Conservation (phyloP, 2,329 filamentous ascomycete species). For the Periglandula ipomoeae region DNA sequence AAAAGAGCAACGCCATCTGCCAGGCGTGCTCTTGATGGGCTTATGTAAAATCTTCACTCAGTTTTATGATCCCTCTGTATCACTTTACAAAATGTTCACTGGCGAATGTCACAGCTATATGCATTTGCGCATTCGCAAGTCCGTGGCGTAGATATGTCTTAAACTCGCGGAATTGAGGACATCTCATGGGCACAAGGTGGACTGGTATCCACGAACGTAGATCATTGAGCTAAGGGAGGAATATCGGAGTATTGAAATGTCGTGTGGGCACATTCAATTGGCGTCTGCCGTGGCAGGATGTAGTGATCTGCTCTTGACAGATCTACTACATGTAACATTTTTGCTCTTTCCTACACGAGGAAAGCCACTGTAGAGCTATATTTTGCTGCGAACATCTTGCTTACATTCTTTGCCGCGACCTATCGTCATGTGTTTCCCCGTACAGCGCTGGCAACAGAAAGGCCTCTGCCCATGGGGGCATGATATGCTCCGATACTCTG, state of each 20-base stretch:
- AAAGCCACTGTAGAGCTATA: neutral
- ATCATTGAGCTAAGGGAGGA: too few species aligned
- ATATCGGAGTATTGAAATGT: too few species aligned
- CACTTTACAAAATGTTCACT: too few species aligned
- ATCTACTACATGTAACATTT: neutral
- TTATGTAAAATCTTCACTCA: constrained; percentile 4
- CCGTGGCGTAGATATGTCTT: too few species aligned
- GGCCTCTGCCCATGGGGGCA: constrained; percentile 39
- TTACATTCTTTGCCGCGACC: neutral
- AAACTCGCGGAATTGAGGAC: too few species aligned
- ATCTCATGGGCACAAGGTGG: too few species aligned
- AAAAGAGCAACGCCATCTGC: neutral
- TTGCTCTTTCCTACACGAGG: neutral
- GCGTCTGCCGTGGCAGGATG: too few species aligned
- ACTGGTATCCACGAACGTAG: too few species aligned
- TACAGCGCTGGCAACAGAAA: constrained; percentile 33
- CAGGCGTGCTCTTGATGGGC: neutral
- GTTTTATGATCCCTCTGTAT: neutral
- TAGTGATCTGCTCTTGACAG: neutral
- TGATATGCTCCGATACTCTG: constrained; percentile 58
- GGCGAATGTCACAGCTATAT: too few species aligned
- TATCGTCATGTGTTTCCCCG: constrained; percentile 22
- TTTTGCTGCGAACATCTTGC: neutral
- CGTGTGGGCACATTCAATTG: too few species aligned
- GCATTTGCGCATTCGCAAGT: too few species aligned